These are phyloP conservation scores for Populus davidiana DNA, from an alignment of 345 rosid species.

Conservation along the genomic window DNA sequence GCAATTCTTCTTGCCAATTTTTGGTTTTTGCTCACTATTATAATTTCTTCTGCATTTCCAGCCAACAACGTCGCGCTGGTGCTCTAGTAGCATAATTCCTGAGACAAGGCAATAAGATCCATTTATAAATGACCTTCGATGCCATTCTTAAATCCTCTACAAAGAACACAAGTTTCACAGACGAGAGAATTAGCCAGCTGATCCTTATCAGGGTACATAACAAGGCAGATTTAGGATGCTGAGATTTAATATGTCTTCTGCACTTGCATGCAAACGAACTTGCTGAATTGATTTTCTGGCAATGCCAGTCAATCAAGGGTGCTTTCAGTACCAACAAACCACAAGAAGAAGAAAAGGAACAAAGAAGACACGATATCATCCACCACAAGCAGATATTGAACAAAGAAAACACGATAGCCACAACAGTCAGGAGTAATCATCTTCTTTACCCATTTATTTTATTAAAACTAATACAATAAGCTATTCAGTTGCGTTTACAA, in stretches of 20 bases:
- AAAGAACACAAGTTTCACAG: background rate
- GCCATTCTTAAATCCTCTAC: background rate
- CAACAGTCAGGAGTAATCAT: slow-evolving; percentile 9
- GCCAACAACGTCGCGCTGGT: background rate
- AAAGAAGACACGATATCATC: background rate
- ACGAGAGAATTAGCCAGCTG: background rate
- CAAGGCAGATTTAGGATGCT: background rate
- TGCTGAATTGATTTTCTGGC: background rate
- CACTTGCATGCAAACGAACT: background rate
- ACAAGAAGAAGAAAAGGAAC: background rate
- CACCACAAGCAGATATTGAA: background rate
- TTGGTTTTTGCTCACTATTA: too few relatives aligned
- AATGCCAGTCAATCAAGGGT: background rate
- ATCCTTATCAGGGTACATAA: background rate
- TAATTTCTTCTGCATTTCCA: too few relatives aligned
- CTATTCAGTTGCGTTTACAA: slow-evolving; percentile 19
- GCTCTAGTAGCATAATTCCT: background rate
- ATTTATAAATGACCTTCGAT: background rate
- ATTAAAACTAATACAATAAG: slow-evolving; percentile 17
- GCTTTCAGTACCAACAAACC: background rate
- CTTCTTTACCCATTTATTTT: slow-evolving; percentile 15
- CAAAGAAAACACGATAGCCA: background rate
- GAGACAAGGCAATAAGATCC: background rate
- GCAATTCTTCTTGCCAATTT: background rate
- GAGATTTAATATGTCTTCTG: background rate